phyloP scores from a whole-genome alignment of 768 basidiomycete species.

The Agrocybe pediades region DNA sequence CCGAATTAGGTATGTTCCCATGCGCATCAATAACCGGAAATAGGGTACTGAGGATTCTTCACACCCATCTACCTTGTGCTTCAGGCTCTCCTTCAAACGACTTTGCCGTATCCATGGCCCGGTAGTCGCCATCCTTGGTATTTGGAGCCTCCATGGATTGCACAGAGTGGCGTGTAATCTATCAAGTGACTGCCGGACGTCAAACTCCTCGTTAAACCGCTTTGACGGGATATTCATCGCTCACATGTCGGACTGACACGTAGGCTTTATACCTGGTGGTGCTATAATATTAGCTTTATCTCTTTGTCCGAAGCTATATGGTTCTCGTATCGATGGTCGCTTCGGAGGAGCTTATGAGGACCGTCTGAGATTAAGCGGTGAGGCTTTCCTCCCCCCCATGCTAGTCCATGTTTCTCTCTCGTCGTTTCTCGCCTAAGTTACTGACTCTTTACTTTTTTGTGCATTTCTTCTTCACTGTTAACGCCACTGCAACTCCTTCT shows the following conservation, averaged over 20 bases:
- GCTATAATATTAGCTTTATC: constrained; percentile 13
- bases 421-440: constrained; percentile 7
- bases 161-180: constrained; percentile 24
- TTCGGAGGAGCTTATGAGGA: constrained; percentile 15
- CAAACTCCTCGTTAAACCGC: constrained; percentile 23
- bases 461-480: not conserved
- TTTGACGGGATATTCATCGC: constrained; percentile 30
- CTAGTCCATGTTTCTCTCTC: constrained; percentile 5
- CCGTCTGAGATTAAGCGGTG: constrained; percentile 12
- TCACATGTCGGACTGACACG: constrained; percentile 36
- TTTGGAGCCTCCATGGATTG: constrained; percentile 14
- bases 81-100: not conserved
- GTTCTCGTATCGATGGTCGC: constrained; percentile 13
- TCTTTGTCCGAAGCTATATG: constrained; percentile 9
- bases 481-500: constrained; percentile 3
- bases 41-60: constrained; percentile 10
- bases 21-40: constrained; percentile 20
- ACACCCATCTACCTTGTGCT: constrained; percentile 20
- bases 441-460: constrained; percentile 2
- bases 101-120: constrained; percentile 5
- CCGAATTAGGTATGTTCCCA: constrained; percentile 20
- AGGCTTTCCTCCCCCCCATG: constrained; percentile 14
- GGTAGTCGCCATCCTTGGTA: constrained; percentile 5
- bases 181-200: constrained; percentile 34
- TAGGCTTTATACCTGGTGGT: constrained; percentile 19